phyloP scores from a whole-genome alignment of 75 land plant genomes.

The Pinus albicaulis region DNA sequence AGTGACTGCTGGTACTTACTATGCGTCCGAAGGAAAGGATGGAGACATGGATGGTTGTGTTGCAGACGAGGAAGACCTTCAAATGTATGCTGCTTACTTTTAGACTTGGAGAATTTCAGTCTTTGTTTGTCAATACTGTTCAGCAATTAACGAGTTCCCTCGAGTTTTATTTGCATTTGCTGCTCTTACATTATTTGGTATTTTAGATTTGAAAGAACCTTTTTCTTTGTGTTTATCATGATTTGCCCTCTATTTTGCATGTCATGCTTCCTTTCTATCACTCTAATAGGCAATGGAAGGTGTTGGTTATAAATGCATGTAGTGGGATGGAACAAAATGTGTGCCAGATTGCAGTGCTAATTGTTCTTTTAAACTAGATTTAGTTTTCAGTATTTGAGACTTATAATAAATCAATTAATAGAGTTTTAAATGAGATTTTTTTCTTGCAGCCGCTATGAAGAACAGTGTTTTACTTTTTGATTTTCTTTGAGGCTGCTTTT shows the following conservation, averaged over 20 bases:
- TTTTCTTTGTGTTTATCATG: background rate
- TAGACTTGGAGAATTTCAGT: background rate
- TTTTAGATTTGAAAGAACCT: background rate
- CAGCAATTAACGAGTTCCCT: background rate
- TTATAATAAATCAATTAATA: background rate
- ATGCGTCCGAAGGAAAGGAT: conserved; percentile 53
- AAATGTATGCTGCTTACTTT: conserved; percentile 46
- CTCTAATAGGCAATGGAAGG: background rate
- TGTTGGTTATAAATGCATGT: background rate
- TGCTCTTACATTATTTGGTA: background rate
- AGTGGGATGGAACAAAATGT: background rate
- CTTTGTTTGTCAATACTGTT: background rate
- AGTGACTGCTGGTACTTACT: conserved; percentile 38
- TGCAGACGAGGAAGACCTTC: conserved; percentile 65
- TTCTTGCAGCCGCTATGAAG: background rate
- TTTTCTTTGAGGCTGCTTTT: background rate
- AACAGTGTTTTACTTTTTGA: background rate
- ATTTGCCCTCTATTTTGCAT: background rate
- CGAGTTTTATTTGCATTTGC: background rate
- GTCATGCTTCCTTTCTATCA: background rate
- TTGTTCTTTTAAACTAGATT: background rate
- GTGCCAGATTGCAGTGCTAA: background rate
- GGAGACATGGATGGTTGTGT: conserved; percentile 73
- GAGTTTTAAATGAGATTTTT: background rate
- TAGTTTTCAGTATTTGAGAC: background rate